Base-by-base conservation (phyloP, 2,329 filamentous ascomycete genomes). In the Botrytis paeoniae region DNA sequence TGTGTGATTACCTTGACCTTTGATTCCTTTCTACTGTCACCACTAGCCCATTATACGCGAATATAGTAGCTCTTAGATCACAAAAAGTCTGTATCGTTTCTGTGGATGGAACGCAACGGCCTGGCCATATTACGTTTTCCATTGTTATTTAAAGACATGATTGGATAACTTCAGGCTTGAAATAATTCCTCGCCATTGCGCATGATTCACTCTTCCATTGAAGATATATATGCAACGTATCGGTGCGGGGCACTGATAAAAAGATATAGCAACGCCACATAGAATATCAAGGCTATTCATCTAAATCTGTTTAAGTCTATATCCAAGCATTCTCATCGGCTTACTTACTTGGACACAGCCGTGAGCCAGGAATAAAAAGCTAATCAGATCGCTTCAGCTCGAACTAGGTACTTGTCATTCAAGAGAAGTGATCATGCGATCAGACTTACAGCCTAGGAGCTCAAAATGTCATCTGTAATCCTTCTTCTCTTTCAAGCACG, bases 141-240 rank as follows among this genome's bases (percentile, higher is more conserved):
- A 9, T 3, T 9, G 1, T 39, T 3, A 20, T 4, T 18, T n/a
- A 4, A n/a, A 41, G 18, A 3, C 9, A n/a, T 16, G 14, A n/a
- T n/a, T 18, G 22, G 6, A 32, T 20, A 10, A 10, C 16, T 12
- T 59, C 29, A 20, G 3, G 3, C 0, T 1, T 22, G 5, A 59
- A 35, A 2, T 29, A 9, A 9, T 29, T 57, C 51, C 6, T 18
- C n/a, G 14, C n/a, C n/a, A 4, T 57, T 57, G n/a, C 1, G 1
- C n/a, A 57, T 57, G n/a, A 29, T 57, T 2, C 3, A 18, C 18
- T 57, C n/a, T 29, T 18, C n/a, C n/a, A 16, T 29, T 32, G 14
- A 57, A 4, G 51, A 18, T 18, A 18, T 18, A 7, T 29, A 16
- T 18, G 25, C 51, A 29, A 18, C 29, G 3, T 32, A 9, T 57